Base-by-base conservation (phyloP, 2,329 filamentous ascomycete species). In the Botrytis cinerea region DNA sequence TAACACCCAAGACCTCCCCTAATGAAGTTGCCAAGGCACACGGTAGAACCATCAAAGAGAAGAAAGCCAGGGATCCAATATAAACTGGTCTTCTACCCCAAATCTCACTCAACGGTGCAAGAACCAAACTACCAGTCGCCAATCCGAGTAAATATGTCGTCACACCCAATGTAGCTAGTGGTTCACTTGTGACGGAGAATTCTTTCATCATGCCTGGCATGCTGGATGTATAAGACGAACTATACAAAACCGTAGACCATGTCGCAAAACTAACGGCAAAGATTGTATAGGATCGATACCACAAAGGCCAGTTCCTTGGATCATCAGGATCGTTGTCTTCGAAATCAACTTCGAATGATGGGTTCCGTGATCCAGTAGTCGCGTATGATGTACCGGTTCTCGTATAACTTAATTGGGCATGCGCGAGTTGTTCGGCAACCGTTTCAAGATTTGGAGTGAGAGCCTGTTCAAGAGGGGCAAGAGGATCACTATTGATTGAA, bases 61-160 rank as follows among this genome's bases (percentile, higher is more conserved):
- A 96, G 7, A 90, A 76, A 8, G 83, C 82, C 79, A 94, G 84
- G 76, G 90, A 90, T 46, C 88, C 83, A 1, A 93, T 82, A 79
- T 94, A 95, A 14, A 96, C 89, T n/a, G 85, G 86, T 68, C 87
- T 84, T 12, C 91, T 86, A 6, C 91, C 91, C 77, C 89, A 92
- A 78, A 93, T 86, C 82, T 93, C 91, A 75, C 87, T 90, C 69
- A 95, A 82, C 0, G 93, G 93, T 1, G 93, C 93, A 60, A 94
- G 85, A 45, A 96, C 83, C 74, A 96, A 83, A 48, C 89, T 91
- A 0, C 93, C 93, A 1, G 86, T 81, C 0, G 92, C 93, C 64
- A 96, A 86, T 8, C 93, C 93, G 38, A 93, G 81, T 14, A 96
- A 85, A 79, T 96, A 97, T 0, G 91, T 91, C 0, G 93, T 96